Evolutionary conservation across 2,329 filamentous ascomycete genomes (phyloP), one percentile per base, ranked within the genome.

Genomic region (Trichoderma arundinaceum): DNA sequence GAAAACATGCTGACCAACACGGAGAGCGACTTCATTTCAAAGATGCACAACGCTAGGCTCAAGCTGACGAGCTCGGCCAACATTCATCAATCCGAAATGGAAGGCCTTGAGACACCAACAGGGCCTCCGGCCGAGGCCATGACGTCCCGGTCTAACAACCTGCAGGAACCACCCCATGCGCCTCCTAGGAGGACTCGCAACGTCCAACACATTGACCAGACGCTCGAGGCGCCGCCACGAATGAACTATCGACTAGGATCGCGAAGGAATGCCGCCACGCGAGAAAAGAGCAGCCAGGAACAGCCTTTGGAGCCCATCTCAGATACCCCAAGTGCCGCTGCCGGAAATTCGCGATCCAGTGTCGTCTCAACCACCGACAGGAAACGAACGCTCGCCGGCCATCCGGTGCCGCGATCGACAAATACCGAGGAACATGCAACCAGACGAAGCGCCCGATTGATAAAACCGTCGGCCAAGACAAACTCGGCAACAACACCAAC

Each of bases 341-440:
- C 75, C 71, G 77, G 74, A 81, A 79, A 71, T 22, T 67, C 71
- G 39, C 72, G 77, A 35, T 72, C 80, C 64, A 67, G 68, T 15
- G 73, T 80, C 17, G 74, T 81, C 68, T 76, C 83, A 19, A 81
- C 80, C 4, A 78, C 83, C 13, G 91, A 94, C 67, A 88, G 93
- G 75, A 98, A 97, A 79, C 88, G 94, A 71, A 97, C 93, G 1
- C 86, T 96, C n/a, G 97, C 94, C 46, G 94, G 94, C 4, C 92
- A 96, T 71, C 85, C 84, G 13, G 86, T 85, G 56, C 85, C 81
- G 74, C 70, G 78, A 70, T 83, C 80, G 61, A 72, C 76, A 52
- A 86, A 85, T 61, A 76, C 78, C 4, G 84, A 88, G 67, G 90
- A 92, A 71, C 85, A 86, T 46, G 83, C 69, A 8, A 78, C 84